Conservation (phyloP, 2,329 filamentous ascomycete species). For the Ophiostoma perfectum region DNA sequence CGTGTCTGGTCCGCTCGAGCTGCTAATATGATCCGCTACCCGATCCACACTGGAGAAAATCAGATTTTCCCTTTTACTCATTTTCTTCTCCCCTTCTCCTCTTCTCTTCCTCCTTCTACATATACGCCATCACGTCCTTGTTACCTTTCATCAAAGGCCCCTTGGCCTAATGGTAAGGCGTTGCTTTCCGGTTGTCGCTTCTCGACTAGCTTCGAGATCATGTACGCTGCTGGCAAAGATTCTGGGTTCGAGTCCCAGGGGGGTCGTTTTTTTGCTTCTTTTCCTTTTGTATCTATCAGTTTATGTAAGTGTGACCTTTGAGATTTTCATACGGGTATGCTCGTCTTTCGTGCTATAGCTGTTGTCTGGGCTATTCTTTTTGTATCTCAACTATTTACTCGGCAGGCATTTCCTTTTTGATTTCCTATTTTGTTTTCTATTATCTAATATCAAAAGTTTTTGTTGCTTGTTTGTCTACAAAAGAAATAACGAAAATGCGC, state of each 20-base stretch:
- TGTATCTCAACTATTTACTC: too few relatives aligned
- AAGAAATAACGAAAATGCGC: neutral
- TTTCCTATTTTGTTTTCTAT: too few relatives aligned
- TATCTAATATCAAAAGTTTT: too few relatives aligned
- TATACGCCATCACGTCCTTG: neutral
- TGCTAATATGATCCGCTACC: neutral
- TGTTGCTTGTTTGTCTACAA: neutral
- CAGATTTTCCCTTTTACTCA: neutral
- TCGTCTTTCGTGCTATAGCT: neutral
- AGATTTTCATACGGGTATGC: neutral
- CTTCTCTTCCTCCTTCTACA: neutral
- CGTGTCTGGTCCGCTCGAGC: too few relatives aligned
- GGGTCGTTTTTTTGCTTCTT: slow-evolving; percentile 26
- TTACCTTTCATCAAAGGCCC: slow-evolving; percentile 18
- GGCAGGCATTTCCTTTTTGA: too few relatives aligned
- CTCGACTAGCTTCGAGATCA: slow-evolving; percentile 1
- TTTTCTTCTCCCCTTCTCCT: neutral
- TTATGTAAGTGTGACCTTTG: neutral
- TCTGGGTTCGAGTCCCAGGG: slow-evolving; percentile 29
- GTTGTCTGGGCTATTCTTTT: neutral
- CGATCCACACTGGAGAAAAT: neutral
- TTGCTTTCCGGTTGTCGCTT: slow-evolving; percentile 22
- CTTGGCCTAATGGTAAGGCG: slow-evolving; percentile 25
- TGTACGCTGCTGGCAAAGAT: slow-evolving; percentile 26
- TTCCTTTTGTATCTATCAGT: neutral